phyloP scores from a whole-genome alignment of 2,329 filamentous ascomycete genomes.

The Fusarium sterilihyphosum region DNA sequence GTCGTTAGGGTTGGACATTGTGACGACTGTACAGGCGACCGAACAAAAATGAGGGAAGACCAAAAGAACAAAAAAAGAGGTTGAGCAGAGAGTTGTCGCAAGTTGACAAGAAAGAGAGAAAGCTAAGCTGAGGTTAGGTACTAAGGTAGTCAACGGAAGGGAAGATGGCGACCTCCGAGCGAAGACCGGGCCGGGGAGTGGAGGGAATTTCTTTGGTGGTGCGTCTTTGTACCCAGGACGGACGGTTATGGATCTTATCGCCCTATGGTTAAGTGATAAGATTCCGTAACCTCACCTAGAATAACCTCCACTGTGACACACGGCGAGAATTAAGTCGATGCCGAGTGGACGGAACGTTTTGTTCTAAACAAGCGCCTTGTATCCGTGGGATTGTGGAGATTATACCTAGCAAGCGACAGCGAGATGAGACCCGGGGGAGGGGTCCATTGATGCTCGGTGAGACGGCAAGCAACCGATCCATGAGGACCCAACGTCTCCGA shows the following conservation, averaged over 20 bases:
- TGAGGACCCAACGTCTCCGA: constrained; percentile 18
- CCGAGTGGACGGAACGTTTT: constrained; percentile 17
- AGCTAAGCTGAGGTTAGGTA: not conserved
- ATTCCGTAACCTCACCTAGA: constrained; percentile 14
- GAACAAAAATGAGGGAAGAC: constrained; percentile 1
- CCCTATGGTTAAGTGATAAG: constrained; percentile 35
- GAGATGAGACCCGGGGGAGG: constrained; percentile 29
- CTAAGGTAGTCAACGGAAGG: constrained; percentile 12
- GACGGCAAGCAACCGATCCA: constrained; percentile 21
- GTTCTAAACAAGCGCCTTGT: constrained; percentile 2
- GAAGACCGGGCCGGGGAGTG: constrained; percentile 43
- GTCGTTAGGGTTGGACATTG: constrained; percentile 53
- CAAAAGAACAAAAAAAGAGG: constrained; percentile 11
- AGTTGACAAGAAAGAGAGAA: constrained; percentile 10
- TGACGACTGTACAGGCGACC: constrained; percentile 23
- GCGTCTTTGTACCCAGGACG: not conserved
- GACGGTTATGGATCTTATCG: constrained; percentile 37
- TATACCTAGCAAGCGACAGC: not conserved
- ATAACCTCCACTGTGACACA: not conserved
- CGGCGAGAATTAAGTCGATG: constrained; percentile 16
- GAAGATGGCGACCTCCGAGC: constrained; percentile 41
- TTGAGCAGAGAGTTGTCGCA: constrained; percentile 25
- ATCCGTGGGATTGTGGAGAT: constrained; percentile 24
- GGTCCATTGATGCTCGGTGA: constrained; percentile 24
- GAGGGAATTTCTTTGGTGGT: constrained; percentile 45